phyloP scores from a whole-genome alignment of 805 yeast genomes.

The Teunomyces atbi region DNA sequence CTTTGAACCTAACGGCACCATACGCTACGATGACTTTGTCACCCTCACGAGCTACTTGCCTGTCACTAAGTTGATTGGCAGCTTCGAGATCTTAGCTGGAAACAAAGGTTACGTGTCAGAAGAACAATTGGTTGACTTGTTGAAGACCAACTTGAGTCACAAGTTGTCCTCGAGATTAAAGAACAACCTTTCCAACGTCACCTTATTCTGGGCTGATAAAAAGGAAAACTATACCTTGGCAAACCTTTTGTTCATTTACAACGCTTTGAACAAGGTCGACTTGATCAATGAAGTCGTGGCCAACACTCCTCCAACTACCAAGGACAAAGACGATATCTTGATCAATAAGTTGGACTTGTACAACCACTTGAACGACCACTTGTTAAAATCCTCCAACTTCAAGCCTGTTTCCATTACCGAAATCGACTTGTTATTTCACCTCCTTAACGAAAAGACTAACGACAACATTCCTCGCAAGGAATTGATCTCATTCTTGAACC shows the following conservation, averaged over 20 bases:
- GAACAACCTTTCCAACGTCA: conserved; percentile 29
- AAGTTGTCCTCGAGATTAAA: conserved; percentile 40
- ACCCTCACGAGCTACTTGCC: conserved; percentile 43
- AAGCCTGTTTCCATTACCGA: conserved; percentile 40
- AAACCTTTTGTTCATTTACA: conserved; percentile 40
- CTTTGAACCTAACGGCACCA: conserved; percentile 39
- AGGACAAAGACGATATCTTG: conserved; percentile 40
- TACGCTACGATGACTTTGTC: conserved; percentile 39
- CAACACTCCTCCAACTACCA: conserved; percentile 43
- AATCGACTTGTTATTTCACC: conserved; percentile 39
- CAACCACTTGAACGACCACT: conserved; percentile 42
- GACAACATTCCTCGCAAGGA: conserved; percentile 42
- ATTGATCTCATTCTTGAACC: conserved; percentile 53
- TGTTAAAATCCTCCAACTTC: conserved; percentile 42
- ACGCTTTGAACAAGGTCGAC: conserved; percentile 41
- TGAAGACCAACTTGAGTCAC: conserved; percentile 39
- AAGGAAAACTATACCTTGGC: conserved; percentile 33
- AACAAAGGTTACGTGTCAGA: conserved; percentile 29
- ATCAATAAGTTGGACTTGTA: conserved; percentile 42
- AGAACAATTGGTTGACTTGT: conserved; percentile 31
- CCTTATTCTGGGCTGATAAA: conserved; percentile 30
- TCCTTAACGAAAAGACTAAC: conserved; percentile 35
- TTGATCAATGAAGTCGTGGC: conserved; percentile 46
- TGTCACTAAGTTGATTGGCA: conserved; percentile 45
- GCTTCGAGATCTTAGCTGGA: conserved; percentile 36